These are phyloP conservation scores for Trichoderma atrobrunneum DNA, from an alignment of 2,329 filamentous ascomycete species.

Conservation along the genomic window DNA sequence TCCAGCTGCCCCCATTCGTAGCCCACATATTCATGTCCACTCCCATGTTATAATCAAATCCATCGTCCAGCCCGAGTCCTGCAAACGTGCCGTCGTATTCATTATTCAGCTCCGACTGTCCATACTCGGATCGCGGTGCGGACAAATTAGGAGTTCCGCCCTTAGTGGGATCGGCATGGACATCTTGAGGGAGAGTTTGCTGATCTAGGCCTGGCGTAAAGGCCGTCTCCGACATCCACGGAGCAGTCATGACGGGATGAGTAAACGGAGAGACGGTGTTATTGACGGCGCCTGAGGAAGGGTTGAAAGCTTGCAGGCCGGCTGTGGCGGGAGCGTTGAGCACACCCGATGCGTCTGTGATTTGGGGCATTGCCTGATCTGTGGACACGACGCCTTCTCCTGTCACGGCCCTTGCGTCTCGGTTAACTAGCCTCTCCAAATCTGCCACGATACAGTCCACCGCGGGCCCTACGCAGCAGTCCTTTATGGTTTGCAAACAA, in stretches of 20 bases:
- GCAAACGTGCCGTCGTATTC: slow-evolving; percentile 50
- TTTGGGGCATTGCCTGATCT: slow-evolving; percentile 25
- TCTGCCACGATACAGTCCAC: slow-evolving; percentile 47
- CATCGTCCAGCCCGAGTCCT: slow-evolving; percentile 45
- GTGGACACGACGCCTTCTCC: background rate
- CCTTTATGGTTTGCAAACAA: slow-evolving; percentile 50
- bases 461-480: slow-evolving; percentile 51
- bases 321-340: background rate
- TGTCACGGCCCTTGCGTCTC: slow-evolving; percentile 36
- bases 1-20: slow-evolving; percentile 32
- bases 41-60: slow-evolving; percentile 42
- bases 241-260: slow-evolving; percentile 31
- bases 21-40: slow-evolving; percentile 39
- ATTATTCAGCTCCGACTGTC: slow-evolving; percentile 42
- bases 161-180: background rate
- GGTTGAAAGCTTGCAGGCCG: slow-evolving; percentile 1
- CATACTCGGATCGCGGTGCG: slow-evolving; percentile 2
- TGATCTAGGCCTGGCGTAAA: slow-evolving; percentile 20
- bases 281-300: background rate
- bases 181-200: background rate
- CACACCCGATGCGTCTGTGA: slow-evolving; percentile 31
- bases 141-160: slow-evolving; percentile 22
- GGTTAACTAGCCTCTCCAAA: slow-evolving; percentile 50
- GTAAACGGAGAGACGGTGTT: slow-evolving; percentile 31
- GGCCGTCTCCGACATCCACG: slow-evolving; percentile 31